Conservation (phyloP, 2,329 filamentous ascomycete species). For the Cercospora sojina region DNA sequence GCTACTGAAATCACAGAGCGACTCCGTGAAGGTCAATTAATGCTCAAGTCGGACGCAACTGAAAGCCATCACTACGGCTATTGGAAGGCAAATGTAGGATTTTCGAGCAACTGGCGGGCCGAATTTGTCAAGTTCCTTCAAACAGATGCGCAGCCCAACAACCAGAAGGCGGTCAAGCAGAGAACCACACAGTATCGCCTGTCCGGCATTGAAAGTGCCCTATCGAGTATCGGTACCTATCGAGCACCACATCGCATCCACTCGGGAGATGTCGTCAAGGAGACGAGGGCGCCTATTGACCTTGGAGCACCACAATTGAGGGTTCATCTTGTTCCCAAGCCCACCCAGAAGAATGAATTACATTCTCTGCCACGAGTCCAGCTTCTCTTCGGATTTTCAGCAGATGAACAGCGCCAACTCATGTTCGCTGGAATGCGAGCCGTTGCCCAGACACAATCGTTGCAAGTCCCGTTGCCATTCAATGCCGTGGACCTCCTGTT, state of each 20-base stretch:
- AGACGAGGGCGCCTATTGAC: not conserved
- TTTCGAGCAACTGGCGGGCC: not conserved
- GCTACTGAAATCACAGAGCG: not conserved
- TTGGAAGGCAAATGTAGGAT: not conserved
- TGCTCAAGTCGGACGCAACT: not conserved
- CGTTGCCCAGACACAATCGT: slow-evolving; percentile 19
- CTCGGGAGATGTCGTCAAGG: not conserved
- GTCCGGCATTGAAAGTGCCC: slow-evolving; percentile 1
- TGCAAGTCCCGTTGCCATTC: slow-evolving; percentile 25
- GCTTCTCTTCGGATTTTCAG: slow-evolving; percentile 21
- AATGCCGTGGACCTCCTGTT: slow-evolving; percentile 30
- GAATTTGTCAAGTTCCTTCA: not conserved
- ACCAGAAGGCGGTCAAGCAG: not conserved
- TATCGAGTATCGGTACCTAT: slow-evolving; percentile 5
- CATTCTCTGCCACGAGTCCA: slow-evolving; percentile 17
- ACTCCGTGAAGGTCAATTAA: not conserved
- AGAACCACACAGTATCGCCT: not conserved
- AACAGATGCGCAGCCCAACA: not conserved
- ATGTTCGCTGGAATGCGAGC: slow-evolving; percentile 19
- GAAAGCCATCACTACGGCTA: not conserved
- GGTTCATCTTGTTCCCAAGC: slow-evolving; percentile 6
- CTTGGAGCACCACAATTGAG: not conserved
- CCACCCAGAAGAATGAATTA: not conserved
- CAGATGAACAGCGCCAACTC: slow-evolving; percentile 3
- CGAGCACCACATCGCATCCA: not conserved